Percentiles rank a stretch among this genome's conserved stretches.
phyloP scores from a whole-genome alignment of 768 basidiomycete genomes.

The Boletus rubroflammeus region DNA sequence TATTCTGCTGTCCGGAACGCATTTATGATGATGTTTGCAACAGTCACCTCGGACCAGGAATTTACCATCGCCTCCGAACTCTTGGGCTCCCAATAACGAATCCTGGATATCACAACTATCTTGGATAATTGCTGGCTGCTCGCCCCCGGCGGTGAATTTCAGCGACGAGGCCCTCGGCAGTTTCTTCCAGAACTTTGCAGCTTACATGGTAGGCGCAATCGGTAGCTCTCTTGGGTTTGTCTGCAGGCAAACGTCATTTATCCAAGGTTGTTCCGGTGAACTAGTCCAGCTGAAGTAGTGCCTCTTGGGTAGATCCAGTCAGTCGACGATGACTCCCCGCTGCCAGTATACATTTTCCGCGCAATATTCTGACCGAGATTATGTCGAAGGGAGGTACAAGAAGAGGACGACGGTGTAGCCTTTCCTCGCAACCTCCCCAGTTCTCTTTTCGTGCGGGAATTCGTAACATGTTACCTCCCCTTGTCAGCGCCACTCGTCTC shows the following conservation, averaged over 20 bases:
- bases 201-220: not conserved
- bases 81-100: not conserved
- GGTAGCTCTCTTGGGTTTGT: not conserved
- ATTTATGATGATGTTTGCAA: not conserved
- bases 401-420: not conserved
- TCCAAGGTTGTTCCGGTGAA: not conserved
- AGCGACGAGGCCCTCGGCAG: not conserved
- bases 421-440: not conserved
- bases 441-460: no score
- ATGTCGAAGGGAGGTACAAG: not conserved
- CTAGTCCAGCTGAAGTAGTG: not conserved
- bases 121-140: no score
- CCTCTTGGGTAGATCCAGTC: not conserved
- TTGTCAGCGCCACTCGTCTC: no score
- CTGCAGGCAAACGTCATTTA: not conserved
- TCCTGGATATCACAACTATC: not conserved
- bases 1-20: not conserved
- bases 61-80: not conserved
- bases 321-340: not conserved
- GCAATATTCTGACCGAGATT: not conserved
- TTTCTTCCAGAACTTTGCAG: not conserved
- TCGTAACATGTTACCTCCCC: not conserved
- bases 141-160: no score
- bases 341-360: not conserved
- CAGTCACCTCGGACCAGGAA: not conserved